Percentiles rank a stretch among this genome's conserved stretches.
phyloP scores from a whole-genome alignment of 371 early-diverging fungal genomes.

The Saksenaea oblongispora region DNA sequence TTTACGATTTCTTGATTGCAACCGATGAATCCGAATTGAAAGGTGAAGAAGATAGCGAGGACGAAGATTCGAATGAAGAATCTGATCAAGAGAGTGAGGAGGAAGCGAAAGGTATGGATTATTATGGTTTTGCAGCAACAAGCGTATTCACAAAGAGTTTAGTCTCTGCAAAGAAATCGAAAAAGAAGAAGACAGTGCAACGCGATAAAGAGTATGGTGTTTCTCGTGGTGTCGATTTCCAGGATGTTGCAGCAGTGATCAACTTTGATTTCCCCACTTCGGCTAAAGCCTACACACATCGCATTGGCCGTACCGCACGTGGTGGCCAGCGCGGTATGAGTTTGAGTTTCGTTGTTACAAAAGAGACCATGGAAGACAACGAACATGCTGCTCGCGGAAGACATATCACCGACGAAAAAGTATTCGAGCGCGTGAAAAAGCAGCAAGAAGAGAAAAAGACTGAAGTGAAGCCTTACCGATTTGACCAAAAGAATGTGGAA shows the following conservation, averaged over 20 bases:
- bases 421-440: constrained; percentile 76
- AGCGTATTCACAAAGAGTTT: not conserved
- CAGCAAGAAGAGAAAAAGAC: constrained; percentile 65
- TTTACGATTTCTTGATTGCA: constrained; percentile 95
- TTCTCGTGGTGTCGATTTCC: constrained; percentile 97
- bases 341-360: constrained; percentile 78
- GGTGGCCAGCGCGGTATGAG: constrained; percentile 91
- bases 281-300: constrained; percentile 92
- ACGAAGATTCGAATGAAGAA: constrained; percentile 35
- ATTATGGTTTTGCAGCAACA: not conserved
- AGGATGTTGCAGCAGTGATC: constrained; percentile 91
- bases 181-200: constrained; percentile 51
- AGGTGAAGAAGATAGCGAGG: constrained; percentile 73
- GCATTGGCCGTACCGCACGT: constrained; percentile 96
- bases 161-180: constrained; percentile 39
- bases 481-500: constrained; percentile 88
- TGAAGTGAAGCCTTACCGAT: constrained; percentile 74
- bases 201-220: constrained; percentile 92
- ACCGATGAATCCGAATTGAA: constrained; percentile 85
- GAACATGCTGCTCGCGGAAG: constrained; percentile 36
- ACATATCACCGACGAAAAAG: constrained; percentile 59
- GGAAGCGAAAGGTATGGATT: constrained; percentile 17
- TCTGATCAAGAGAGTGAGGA: constrained; percentile 17
- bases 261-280: constrained; percentile 97
- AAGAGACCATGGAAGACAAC: constrained; percentile 35